A percentile compares a stretch with the other conserved stretches of the same genome.
Conservation (phyloP, 371 early-diverging fungal genomes). For the Mortierella sp. region DNA sequence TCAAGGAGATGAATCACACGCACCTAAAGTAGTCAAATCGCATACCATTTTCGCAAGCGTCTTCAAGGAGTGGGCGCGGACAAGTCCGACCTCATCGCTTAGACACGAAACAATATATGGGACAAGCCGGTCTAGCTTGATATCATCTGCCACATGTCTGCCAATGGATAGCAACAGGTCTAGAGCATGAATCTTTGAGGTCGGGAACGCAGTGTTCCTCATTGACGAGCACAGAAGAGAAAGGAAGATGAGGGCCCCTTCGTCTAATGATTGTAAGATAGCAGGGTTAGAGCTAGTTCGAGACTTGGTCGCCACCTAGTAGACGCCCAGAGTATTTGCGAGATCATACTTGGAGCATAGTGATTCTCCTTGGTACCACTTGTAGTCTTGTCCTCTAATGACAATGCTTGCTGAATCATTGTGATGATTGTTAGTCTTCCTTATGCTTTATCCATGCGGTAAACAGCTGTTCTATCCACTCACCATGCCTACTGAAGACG, state of each 20-base stretch:
- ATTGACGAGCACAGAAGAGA: constrained; percentile 77
- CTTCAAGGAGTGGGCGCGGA: constrained; percentile 80
- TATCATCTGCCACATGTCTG: constrained; percentile 75
- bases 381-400: constrained; percentile 16
- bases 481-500: too few species aligned
- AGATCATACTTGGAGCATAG: constrained; percentile 37
- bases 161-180: constrained; percentile 80
- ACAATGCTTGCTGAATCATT: constrained; percentile 12
- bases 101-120: constrained; percentile 85
- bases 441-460: too few species aligned
- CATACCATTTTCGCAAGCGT: constrained; percentile 81
- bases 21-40: background rate
- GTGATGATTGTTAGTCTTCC: background rate
- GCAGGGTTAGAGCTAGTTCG: background rate
- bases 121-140: constrained; percentile 82
- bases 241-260: constrained; percentile 69
- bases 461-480: too few species aligned
- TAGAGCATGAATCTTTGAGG: constrained; percentile 78
- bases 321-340: background rate
- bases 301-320: too few species aligned
- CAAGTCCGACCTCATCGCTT: constrained; percentile 74
- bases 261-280: constrained; percentile 53
- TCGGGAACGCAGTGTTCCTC: constrained; percentile 77
- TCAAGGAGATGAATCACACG: background rate
- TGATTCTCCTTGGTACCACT: constrained; percentile 14